Percentiles rank a stretch among this genome's conserved stretches.
phyloP scores from a whole-genome alignment of 768 basidiomycete genomes.

The Phylloporus sp. region DNA sequence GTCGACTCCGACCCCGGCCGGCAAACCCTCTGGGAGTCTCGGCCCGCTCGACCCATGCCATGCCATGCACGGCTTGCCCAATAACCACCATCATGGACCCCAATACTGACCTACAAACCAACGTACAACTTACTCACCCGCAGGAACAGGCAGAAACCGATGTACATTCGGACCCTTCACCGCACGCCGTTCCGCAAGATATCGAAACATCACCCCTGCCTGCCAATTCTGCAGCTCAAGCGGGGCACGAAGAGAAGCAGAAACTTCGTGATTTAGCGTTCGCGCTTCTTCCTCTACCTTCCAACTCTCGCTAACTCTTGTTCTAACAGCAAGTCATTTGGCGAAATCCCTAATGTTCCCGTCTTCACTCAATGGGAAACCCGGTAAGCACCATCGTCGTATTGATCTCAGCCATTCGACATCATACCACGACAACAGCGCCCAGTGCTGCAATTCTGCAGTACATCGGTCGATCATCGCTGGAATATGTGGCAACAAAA shows the following conservation, averaged over 20 bases:
- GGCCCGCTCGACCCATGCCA: too few species aligned
- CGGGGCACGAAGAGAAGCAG: neutral
- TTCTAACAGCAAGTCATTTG: slow-evolving; percentile 18
- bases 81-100: slow-evolving; percentile 17
- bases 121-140: neutral
- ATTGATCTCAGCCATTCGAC: neutral
- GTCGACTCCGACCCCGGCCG: too few species aligned
- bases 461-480: slow-evolving; percentile 14
- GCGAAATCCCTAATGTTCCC: slow-evolving; percentile 20
- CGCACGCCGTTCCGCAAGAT: neutral
- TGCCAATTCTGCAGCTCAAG: neutral
- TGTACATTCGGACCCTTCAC: neutral
- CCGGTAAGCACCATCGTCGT: slow-evolving; percentile 13
- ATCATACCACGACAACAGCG: neutral
- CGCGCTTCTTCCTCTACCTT: neutral
- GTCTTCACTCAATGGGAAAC: slow-evolving; percentile 18
- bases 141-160: neutral
- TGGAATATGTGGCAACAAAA: slow-evolving; percentile 20
- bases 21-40: too few species aligned
- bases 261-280: neutral
- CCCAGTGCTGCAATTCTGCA: slow-evolving; percentile 7
- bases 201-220: neutral
- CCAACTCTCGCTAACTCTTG: neutral
- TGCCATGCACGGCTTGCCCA: slow-evolving; percentile 1
- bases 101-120: neutral